Percentiles rank a stretch among this genome's conserved stretches.
Evolutionary conservation across 805 yeast species (phyloP).

Genomic region (Wickerhamomyces bovis): DNA sequence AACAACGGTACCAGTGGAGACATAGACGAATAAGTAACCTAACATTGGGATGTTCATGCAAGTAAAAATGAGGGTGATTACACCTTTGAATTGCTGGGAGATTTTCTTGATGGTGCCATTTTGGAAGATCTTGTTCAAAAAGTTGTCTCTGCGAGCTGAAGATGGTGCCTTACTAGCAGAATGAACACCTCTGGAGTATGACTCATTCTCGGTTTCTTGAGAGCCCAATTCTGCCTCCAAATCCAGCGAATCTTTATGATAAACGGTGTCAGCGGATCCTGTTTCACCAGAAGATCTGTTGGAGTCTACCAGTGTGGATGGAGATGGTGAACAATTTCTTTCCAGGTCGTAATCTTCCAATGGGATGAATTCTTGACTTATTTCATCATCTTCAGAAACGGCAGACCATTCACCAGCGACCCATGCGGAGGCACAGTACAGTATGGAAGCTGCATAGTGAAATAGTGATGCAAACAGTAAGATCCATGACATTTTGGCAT

Average conservation of each 20-base stretch:
- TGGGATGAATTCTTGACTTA: constrained; percentile 23
- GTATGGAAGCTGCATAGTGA: constrained; percentile 51
- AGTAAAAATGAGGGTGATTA: constrained; percentile 36
- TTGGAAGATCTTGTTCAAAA: constrained; percentile 31
- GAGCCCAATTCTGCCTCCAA: constrained; percentile 11
- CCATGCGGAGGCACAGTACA: constrained; percentile 42
- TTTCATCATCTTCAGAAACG: constrained; percentile 12
- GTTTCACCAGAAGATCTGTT: constrained; percentile 8
- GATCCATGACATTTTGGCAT: constrained; percentile 58
- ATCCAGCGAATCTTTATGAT: constrained; percentile 20
- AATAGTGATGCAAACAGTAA: constrained; percentile 44
- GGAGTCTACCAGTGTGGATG: constrained; percentile 19
- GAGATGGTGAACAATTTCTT: constrained; percentile 16
- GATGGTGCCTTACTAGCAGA: not conserved
- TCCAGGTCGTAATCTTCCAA: constrained; percentile 25
- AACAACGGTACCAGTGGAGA: constrained; percentile 51
- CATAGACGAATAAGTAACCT: constrained; percentile 49
- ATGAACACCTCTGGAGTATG: not conserved
- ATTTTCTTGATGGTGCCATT: constrained; percentile 18
- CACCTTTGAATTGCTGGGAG: constrained; percentile 19
- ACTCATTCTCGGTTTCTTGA: constrained; percentile 2
- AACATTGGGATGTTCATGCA: constrained; percentile 61
- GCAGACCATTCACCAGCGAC: constrained; percentile 27
- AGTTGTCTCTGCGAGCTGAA: constrained; percentile 26
- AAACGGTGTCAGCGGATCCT: constrained; percentile 15